Percentiles rank a stretch among this genome's conserved stretches.
Conservation (phyloP, 495 filamentous ascomycete genomes). For the Neurospora sp. region DNA sequence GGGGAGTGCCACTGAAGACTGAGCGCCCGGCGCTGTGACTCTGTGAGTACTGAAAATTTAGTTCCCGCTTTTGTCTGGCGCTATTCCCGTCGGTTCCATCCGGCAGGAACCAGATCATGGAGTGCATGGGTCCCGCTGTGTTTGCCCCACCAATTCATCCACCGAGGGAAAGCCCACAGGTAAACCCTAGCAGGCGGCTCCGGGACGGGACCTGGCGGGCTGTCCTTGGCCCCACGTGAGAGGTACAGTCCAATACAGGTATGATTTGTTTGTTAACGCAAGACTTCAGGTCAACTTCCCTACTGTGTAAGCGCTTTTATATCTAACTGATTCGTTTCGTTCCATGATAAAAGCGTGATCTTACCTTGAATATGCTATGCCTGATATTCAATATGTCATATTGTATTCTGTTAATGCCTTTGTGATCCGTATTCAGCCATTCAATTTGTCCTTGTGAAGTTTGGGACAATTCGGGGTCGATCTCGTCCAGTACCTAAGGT, state of each 20-base stretch:
- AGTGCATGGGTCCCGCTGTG: neutral
- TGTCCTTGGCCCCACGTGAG: neutral
- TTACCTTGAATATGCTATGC: too few species aligned
- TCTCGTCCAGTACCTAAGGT: too few species aligned
- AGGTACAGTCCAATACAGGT: neutral
- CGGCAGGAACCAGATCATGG: constrained; percentile 4
- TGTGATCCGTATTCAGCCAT: too few species aligned
- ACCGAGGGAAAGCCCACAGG: neutral
- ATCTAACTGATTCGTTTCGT: too few species aligned
- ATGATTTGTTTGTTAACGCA: too few species aligned
- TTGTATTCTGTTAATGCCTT: too few species aligned
- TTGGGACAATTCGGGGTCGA: too few species aligned
- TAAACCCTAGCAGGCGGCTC: neutral
- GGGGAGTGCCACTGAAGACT: neutral
- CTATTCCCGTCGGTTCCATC: constrained; percentile 5
- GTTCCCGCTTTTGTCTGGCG: neutral
- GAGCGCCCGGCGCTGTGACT: neutral
- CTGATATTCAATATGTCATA: too few species aligned
- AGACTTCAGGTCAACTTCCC: too few species aligned
- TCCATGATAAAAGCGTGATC: too few species aligned
- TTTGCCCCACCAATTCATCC: neutral
- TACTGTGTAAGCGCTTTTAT: too few species aligned
- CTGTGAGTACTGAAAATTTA: constrained; percentile 1
- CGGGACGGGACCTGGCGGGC: neutral
- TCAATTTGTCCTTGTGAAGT: too few species aligned